Base-by-base conservation (phyloP, 2,329 filamentous ascomycete species). In the Clarireedia hainanense region DNA sequence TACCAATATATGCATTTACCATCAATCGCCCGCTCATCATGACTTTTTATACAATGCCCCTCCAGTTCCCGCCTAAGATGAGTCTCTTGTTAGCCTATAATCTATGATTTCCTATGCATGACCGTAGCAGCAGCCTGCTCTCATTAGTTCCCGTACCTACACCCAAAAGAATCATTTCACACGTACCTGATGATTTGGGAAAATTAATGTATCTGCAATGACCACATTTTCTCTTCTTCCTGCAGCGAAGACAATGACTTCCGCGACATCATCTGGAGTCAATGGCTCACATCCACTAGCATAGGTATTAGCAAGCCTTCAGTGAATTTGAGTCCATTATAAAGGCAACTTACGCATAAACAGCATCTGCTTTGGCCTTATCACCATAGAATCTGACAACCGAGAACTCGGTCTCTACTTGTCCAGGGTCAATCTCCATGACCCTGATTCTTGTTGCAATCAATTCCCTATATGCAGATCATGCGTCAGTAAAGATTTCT, bases 391-490 rank as follows among this genome's bases (percentile, higher is more conserved):
- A 96, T 59, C 91, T 80, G 43, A 96, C 88, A 17, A 96, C 77
- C 2, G 88, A 92, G 73, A 96, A 96, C 70, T 96, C 89, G 46
- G 91, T 96, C 78, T 96, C 90, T 47, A 96, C 91, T 74, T 95
- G 91, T 26, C 91, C 91, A 0, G 91, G 91, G 67, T 96, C 91
- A 66, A 96, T 80, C 71, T 90, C 88, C 60, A 96, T 95, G 59
- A 96, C 78, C 55, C 91, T 77, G 60, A 96, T 89, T 55, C 88
- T 79, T 17, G 86, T 89, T 6, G 86, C 78, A 63, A 96, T 86
- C 58, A 95, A 78, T 74, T 96, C 91, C 70, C 39, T 42, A 20
- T 15, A 37, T 34, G 30, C 30, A 34, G 30, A 12, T 34, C 10
- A 42, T 20, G 39, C 39, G 9, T 42, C 39, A 42, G 30, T 12